Evolutionary conservation across 495 filamentous ascomycete genomes (phyloP).

Genomic region (Hamigera avellanea): DNA sequence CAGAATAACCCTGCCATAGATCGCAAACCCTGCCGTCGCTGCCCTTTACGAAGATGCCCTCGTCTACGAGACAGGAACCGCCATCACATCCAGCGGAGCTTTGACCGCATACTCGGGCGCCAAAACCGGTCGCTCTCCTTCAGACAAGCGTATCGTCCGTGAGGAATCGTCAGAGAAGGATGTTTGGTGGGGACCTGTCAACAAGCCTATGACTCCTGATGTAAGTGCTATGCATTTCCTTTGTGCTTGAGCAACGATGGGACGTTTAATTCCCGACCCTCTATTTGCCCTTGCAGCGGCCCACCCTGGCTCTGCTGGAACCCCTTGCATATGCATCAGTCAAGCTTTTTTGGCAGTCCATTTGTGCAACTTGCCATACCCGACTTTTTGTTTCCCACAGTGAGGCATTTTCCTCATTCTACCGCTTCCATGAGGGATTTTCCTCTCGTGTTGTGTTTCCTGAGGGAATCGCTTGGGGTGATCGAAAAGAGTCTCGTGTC

Average conservation of each 20-base stretch:
- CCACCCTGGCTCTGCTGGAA: constrained; percentile 11
- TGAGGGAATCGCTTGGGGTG: no score
- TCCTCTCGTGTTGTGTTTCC: constrained; percentile 4
- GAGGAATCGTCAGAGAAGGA: constrained; percentile 81
- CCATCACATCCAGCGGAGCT: constrained; percentile 90
- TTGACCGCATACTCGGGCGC: constrained; percentile 94
- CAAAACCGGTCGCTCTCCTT: constrained; percentile 93
- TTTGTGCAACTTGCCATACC: constrained; percentile 2
- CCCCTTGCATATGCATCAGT: constrained; percentile 18
- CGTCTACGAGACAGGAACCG: constrained; percentile 95
- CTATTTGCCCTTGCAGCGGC: constrained; percentile 19
- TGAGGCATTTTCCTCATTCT: constrained; percentile 1
- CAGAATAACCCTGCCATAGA: constrained; percentile 37
- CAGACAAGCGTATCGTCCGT: constrained; percentile 94
- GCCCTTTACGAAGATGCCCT: constrained; percentile 98
- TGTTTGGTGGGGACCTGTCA: constrained; percentile 97
- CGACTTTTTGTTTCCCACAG: background rate
- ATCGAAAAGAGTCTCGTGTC: constrained; percentile 7
- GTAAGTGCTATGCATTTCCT: constrained; percentile 47
- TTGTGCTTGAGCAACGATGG: constrained; percentile 9
- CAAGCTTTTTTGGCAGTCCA: constrained; percentile 26
- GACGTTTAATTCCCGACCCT: constrained; percentile 1
- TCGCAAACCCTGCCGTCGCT: constrained; percentile 82
- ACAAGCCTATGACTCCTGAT: constrained; percentile 97
- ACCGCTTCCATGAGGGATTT: constrained; percentile 11